Evolutionary conservation across 2,329 filamentous ascomycete genomes (phyloP).

Genomic region (Ceratocystiopsis brevicomis): DNA sequence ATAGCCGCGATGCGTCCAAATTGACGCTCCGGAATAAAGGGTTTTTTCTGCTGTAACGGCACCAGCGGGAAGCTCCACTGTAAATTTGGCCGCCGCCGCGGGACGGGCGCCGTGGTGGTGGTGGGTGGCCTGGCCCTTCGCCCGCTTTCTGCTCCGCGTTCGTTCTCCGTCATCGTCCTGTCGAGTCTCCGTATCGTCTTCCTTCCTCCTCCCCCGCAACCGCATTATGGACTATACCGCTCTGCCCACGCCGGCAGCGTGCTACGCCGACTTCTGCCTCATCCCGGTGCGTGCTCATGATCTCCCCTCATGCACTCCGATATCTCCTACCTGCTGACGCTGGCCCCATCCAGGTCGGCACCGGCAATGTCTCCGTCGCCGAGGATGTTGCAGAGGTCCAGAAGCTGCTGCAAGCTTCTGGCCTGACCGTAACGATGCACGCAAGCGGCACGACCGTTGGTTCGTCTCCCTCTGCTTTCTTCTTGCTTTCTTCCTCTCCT

Average conservation of each 20-base stretch:
- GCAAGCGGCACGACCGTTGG: conserved; percentile 84
- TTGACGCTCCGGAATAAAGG: no score
- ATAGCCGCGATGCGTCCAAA: no score
- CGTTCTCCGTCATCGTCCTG: no score
- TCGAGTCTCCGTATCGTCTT: no score
- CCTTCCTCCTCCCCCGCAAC: background rate
- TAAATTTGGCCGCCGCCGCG: no score
- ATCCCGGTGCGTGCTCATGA: conserved; percentile 44
- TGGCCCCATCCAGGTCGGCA: conserved; percentile 45
- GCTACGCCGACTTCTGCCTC: conserved; percentile 80
- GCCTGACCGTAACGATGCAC: conserved; percentile 75
- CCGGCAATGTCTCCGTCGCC: conserved; percentile 54
- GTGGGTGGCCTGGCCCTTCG: no score
- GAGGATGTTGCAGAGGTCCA: conserved; percentile 80
- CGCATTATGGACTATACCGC: conserved; percentile 22
- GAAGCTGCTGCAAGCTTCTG: conserved; percentile 61
- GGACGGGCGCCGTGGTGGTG: no score
- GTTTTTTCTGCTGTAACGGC: no score
- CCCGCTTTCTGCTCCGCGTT: no score
- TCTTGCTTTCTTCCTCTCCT: background rate
- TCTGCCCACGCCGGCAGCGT: conserved; percentile 48
- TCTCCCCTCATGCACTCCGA: background rate
- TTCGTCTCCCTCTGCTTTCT: conserved; percentile 23
- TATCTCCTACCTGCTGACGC: background rate
- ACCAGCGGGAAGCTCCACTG: no score